These are phyloP conservation scores for Sporothrix protearum DNA, from an alignment of 2,329 filamentous ascomycete species.

Conservation along the genomic window DNA sequence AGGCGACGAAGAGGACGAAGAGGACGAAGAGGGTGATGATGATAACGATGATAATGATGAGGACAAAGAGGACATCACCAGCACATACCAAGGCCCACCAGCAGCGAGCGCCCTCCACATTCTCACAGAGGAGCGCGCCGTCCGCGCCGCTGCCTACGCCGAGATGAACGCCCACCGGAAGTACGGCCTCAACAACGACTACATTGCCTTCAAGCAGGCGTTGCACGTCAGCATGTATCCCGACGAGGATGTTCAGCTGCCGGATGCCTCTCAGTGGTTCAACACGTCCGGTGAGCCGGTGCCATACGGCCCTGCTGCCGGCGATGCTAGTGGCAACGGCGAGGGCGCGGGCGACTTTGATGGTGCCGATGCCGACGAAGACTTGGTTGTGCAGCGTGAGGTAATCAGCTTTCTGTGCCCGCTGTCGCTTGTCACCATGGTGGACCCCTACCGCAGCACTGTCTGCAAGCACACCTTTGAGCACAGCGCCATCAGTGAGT, in stretches of 20 bases:
- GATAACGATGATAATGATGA: conserved; percentile 30
- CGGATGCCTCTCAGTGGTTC: conserved; percentile 56
- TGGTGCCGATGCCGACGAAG: conserved; percentile 62
- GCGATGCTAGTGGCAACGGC: conserved; percentile 28
- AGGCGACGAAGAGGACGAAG: conserved; percentile 26
- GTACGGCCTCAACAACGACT: conserved; percentile 57
- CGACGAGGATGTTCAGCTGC: conserved; percentile 48
- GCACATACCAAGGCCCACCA: conserved; percentile 16
- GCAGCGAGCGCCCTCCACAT: conserved; percentile 35
- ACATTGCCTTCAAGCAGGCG: conserved; percentile 55
- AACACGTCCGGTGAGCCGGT: conserved; percentile 42
- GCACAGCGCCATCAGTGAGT: conserved; percentile 58
- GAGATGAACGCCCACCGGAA: conserved; percentile 43
- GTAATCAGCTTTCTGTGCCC: conserved; percentile 66
- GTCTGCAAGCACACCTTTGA: conserved; percentile 73
- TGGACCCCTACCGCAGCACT: conserved; percentile 62
- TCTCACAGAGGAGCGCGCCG: conserved; percentile 38
- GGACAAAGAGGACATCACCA: conserved; percentile 30
- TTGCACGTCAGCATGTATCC: conserved; percentile 54
- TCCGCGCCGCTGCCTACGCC: conserved; percentile 44
- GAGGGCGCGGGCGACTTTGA: conserved; percentile 40
- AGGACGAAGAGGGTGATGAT: conserved; percentile 32
- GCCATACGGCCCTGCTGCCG: conserved; percentile 29
- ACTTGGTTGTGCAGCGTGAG: conserved; percentile 63
- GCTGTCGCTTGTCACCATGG: conserved; percentile 61